A percentile compares a stretch with the other conserved stretches of the same genome.
These are phyloP conservation scores for Helotiales sp. DNA, from an alignment of 2,329 filamentous ascomycete species.

Conservation along the genomic window DNA sequence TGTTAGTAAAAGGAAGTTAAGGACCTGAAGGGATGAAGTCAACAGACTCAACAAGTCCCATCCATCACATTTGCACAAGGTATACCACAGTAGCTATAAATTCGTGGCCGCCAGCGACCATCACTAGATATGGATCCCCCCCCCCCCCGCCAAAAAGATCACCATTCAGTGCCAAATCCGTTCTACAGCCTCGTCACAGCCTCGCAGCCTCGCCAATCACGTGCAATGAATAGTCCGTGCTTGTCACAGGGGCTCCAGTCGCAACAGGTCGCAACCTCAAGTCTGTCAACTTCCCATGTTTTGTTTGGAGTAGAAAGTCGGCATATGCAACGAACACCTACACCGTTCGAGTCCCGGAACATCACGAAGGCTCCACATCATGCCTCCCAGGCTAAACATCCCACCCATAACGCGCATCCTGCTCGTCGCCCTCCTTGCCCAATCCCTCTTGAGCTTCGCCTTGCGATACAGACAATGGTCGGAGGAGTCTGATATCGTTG, in stretches of 20 bases:
- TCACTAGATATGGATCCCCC: no score
- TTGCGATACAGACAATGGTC: slow-evolving; percentile 75
- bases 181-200: neutral
- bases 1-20: no score
- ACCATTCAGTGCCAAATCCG: neutral
- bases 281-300: slow-evolving; percentile 8
- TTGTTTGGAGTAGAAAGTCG: neutral
- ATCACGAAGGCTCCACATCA: slow-evolving; percentile 45
- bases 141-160: neutral
- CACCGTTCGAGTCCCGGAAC: neutral
- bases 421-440: slow-evolving; percentile 73
- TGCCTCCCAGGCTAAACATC: slow-evolving; percentile 87
- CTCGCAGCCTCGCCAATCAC: neutral
- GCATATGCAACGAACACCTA: neutral
- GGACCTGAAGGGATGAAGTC: no score
- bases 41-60: no score
- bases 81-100: no score
- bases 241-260: neutral
- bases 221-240: neutral
- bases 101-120: no score
- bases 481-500: slow-evolving; percentile 66
- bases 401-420: slow-evolving; percentile 87
- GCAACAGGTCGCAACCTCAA: neutral
- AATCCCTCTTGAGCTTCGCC: slow-evolving; percentile 82
- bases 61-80: no score